Percentiles rank a stretch among this genome's conserved stretches.
Evolutionary conservation across 768 basidiomycete species (phyloP).

Genomic region (Lentinus tigrinus): DNA sequence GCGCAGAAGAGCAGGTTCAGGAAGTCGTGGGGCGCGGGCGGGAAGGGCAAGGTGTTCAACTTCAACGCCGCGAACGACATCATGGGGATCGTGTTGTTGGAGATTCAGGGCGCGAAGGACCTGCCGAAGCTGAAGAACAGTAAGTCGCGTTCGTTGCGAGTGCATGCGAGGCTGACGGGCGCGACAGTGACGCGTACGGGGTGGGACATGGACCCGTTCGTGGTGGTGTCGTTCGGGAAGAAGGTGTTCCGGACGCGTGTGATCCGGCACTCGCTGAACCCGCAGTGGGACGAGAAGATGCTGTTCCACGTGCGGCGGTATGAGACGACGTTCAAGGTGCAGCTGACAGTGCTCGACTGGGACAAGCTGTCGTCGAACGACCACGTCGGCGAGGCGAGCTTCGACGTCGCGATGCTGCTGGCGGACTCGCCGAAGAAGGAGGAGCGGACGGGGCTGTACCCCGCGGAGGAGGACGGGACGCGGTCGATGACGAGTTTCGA

Average conservation of each 20-base stretch:
- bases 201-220: constrained; percentile 98
- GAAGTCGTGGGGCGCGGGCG: constrained; percentile 36
- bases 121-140: constrained; percentile 86
- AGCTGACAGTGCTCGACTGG: constrained; percentile 92
- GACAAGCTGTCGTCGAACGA: constrained; percentile 92
- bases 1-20: constrained; percentile 38
- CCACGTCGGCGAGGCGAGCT: constrained; percentile 74
- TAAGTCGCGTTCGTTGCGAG: constrained; percentile 38
- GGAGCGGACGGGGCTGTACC: constrained; percentile 51
- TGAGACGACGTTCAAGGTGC: constrained; percentile 74
- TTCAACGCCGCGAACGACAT: constrained; percentile 77
- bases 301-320: constrained; percentile 92
- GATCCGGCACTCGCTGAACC: constrained; percentile 81
- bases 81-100: constrained; percentile 92
- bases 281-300: constrained; percentile 92
- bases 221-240: constrained; percentile 93
- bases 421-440: constrained; percentile 48
- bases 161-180: neutral
- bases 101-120: constrained; percentile 82
- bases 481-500: constrained; percentile 71
- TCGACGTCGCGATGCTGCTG: constrained; percentile 69
- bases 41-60: constrained; percentile 49
- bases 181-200: constrained; percentile 75
- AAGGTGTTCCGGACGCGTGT: constrained; percentile 94
- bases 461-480: constrained; percentile 51